Conservation (phyloP, 2,329 filamentous ascomycete genomes). For the Allantophomopsis lycopodina region DNA sequence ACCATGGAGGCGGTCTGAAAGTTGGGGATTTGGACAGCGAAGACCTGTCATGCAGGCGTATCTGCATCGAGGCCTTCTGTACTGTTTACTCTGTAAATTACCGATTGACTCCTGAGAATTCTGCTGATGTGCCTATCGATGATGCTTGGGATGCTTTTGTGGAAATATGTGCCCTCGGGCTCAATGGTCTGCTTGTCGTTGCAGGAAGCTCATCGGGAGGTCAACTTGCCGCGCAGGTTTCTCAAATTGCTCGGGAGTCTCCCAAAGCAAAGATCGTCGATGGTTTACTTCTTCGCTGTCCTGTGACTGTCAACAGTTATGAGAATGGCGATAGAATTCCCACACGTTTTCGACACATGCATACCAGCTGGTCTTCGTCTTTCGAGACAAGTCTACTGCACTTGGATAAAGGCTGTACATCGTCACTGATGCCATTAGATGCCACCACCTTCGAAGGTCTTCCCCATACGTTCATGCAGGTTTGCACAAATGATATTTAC, state of each 20-base stretch:
- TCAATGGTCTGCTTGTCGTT: slow-evolving; percentile 13
- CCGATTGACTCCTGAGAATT: slow-evolving; percentile 25
- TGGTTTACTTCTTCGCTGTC: slow-evolving; percentile 31
- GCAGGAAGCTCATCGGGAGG: slow-evolving; percentile 34
- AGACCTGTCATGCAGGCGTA: slow-evolving; percentile 29
- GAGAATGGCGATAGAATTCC: slow-evolving; percentile 23
- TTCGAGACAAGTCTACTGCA: slow-evolving; percentile 25
- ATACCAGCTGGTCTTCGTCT: slow-evolving; percentile 23
- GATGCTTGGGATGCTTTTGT: slow-evolving; percentile 22
- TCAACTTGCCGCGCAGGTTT: slow-evolving; percentile 29
- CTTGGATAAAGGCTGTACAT: slow-evolving; percentile 7
- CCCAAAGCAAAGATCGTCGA: slow-evolving; percentile 14
- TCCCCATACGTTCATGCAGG: slow-evolving; percentile 30
- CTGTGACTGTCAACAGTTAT: slow-evolving; percentile 31
- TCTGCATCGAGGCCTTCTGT: slow-evolving; percentile 18
- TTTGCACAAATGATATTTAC: slow-evolving; percentile 34
- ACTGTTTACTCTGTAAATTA: slow-evolving; percentile 31
- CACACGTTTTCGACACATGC: slow-evolving; percentile 17
- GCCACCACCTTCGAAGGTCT: slow-evolving; percentile 15
- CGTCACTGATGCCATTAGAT: slow-evolving; percentile 28
- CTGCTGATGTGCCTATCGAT: slow-evolving; percentile 23
- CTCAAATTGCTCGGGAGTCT: slow-evolving; percentile 16
- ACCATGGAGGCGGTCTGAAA: slow-evolving; percentile 31
- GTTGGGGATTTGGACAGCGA: slow-evolving; percentile 35
- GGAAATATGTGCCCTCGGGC: neutral